A percentile compares a stretch with the other conserved stretches of the same genome.
Evolutionary conservation across 495 filamentous ascomycete species (phyloP).

Genomic region (Penicillium bialowiezense): DNA sequence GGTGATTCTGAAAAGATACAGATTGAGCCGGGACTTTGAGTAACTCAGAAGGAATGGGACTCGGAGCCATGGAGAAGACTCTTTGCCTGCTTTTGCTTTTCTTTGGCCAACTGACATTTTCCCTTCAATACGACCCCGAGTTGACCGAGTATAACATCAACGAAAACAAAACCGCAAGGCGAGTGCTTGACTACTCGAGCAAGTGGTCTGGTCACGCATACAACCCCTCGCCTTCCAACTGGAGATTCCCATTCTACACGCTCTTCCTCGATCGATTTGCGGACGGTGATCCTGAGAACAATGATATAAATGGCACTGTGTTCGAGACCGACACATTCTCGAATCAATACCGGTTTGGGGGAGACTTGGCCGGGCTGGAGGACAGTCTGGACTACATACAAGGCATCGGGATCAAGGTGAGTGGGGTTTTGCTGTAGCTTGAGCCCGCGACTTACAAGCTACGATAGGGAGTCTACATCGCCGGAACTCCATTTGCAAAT

Average conservation of each 20-base stretch:
- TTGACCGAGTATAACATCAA: slow-evolving; percentile 61
- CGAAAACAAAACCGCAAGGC: slow-evolving; percentile 52
- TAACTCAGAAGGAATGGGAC: too few relatives aligned
- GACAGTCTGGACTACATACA: slow-evolving; percentile 38
- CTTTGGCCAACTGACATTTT: too few relatives aligned
- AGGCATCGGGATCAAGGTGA: slow-evolving; percentile 67
- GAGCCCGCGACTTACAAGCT: not conserved
- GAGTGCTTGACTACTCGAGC: slow-evolving; percentile 60
- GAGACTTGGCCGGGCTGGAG: slow-evolving; percentile 32
- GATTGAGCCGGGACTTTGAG: too few relatives aligned
- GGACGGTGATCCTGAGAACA: slow-evolving; percentile 53
- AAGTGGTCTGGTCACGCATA: slow-evolving; percentile 54
- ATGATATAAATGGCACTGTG: slow-evolving; percentile 15
- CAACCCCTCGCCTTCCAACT: slow-evolving; percentile 58
- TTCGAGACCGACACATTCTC: slow-evolving; percentile 34
- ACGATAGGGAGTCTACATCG: slow-evolving; percentile 60
- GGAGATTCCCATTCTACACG: slow-evolving; percentile 71
- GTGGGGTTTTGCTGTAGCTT: not conserved
- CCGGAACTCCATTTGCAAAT: slow-evolving; percentile 67
- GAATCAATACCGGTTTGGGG: slow-evolving; percentile 39
- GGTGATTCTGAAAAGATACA: too few relatives aligned
- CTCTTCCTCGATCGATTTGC: slow-evolving; percentile 67
- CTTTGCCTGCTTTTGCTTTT: too few relatives aligned
- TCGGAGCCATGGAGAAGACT: too few relatives aligned
- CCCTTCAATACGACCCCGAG: slow-evolving; percentile 42